Evolutionary conservation across 345 rosid species (phyloP), one percentile per base, ranked within the genome.

Genomic region (Abelmoschus esculentus): DNA sequence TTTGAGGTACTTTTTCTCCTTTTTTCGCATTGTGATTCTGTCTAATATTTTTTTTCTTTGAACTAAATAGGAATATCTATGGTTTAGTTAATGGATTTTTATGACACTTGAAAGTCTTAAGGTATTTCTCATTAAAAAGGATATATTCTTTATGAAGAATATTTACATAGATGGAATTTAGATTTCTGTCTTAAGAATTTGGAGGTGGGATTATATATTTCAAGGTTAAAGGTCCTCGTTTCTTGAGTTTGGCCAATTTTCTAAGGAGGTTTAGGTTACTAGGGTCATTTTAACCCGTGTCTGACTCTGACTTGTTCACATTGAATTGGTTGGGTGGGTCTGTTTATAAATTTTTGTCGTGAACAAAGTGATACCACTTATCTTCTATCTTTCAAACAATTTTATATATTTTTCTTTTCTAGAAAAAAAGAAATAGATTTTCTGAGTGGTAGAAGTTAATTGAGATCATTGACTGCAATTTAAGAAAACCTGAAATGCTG

Each of bases 1-100:
- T 91, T 93, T 78, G 83, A 89, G 97, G 96, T 91, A 73, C 32
- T 70, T 61, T 22, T 7, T 29, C n/a, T 11, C 55, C 56, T 12
- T 15, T 72, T 18, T 12, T 69, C 55, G 22, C 34, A 15, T 19
- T 60, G 2, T 38, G 47, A 64, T 59, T 31, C 26, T 57, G 38
- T 29, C 15, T 34, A 1, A 52, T 67, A 2, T 19, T 1, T 29
- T 9, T 34, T 47, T 15, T 22, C 26, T 54, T 54, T 52, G 61
- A 19, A n/a, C 61, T 68, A 6, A 32, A 31, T 36, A n/a, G 40
- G 31, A 53, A 32, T 65, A 2, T 26, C 7, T 65, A 14, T 65
- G 32, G 53, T 1, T 64, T 22, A 46, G 67, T 36, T 65, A 46
- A 28, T 65, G 36, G 28, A 1, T 42, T 22, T 12, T 65, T 46